Percentiles rank a stretch among this genome's conserved stretches.
These are phyloP conservation scores for Stromatinia cepivora DNA, from an alignment of 2,329 filamentous ascomycete genomes.

Conservation along the genomic window DNA sequence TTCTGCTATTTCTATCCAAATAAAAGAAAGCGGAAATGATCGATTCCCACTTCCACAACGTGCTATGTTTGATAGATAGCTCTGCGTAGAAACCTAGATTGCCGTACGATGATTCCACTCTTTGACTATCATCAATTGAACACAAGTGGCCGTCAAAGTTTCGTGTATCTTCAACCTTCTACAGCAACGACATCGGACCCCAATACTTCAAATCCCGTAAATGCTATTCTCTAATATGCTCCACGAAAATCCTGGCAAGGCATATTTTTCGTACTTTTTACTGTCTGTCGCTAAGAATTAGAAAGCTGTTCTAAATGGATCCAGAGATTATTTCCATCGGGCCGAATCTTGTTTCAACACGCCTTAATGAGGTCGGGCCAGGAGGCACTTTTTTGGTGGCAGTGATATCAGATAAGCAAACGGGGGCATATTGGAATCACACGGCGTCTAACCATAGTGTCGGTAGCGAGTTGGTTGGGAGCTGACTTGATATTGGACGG, in stretches of 20 bases:
- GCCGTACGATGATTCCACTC: not conserved
- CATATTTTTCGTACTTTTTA: not conserved
- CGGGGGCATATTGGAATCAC: not conserved
- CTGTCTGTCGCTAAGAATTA: not conserved
- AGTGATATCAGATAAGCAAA: no score
- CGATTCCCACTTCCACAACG: not conserved
- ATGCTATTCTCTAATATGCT: not conserved
- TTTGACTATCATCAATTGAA: not conserved
- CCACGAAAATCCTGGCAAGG: not conserved
- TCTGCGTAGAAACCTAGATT: not conserved
- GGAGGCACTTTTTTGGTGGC: no score
- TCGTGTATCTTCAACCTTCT: not conserved
- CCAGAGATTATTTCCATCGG: not conserved
- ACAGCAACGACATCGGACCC: not conserved
- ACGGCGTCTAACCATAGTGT: not conserved
- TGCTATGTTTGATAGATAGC: not conserved
- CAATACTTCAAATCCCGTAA: not conserved
- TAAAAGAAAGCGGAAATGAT: not conserved
- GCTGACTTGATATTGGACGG: no score
- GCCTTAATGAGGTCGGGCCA: no score
- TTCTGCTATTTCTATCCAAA: not conserved
- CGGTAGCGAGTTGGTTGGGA: not conserved
- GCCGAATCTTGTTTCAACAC: not conserved
- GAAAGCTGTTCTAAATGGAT: not conserved
- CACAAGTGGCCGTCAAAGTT: no score